Evolutionary conservation across 1,284 basidiomycete species (phyloP).

Genomic region (Ustilago shanxiensis): DNA sequence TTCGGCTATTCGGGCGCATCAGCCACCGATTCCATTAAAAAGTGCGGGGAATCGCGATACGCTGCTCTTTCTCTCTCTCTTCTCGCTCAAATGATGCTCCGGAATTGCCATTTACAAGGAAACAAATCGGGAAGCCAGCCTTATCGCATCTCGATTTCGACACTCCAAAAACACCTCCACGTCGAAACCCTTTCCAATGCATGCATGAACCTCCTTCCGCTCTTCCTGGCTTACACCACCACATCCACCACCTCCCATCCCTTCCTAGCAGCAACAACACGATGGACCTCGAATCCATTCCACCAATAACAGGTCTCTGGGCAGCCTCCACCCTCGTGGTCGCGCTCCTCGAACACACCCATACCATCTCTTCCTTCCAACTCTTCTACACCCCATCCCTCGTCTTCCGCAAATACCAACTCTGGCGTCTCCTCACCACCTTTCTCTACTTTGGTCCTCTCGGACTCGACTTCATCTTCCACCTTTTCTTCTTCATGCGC

Average conservation of each 20-base stretch:
- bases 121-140: not conserved
- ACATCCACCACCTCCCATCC: not conserved
- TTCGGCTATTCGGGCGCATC: constrained; percentile 3
- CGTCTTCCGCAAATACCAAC: constrained; percentile 72
- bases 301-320: constrained; percentile 66
- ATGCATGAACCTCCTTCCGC: not conserved
- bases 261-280: not conserved
- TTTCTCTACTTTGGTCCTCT: constrained; percentile 97
- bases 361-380: constrained; percentile 58
- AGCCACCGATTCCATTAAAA: not conserved
- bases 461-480: constrained; percentile 88
- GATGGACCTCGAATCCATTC: constrained; percentile 65
- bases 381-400: constrained; percentile 64
- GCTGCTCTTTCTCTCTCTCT: too few species aligned
- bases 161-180: constrained; percentile 7
- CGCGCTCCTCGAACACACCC: constrained; percentile 60
- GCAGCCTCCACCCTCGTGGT: constrained; percentile 46
- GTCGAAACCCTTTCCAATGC: not conserved
- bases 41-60: not conserved
- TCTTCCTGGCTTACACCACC: constrained; percentile 1
- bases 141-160: not conserved
- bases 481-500: constrained; percentile 98
- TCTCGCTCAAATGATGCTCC: not conserved
- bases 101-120: not conserved
- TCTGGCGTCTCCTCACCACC: constrained; percentile 88